These are phyloP conservation scores for Trematosphaeria pertusa DNA, from an alignment of 2,329 filamentous ascomycete genomes.

Conservation along the genomic window DNA sequence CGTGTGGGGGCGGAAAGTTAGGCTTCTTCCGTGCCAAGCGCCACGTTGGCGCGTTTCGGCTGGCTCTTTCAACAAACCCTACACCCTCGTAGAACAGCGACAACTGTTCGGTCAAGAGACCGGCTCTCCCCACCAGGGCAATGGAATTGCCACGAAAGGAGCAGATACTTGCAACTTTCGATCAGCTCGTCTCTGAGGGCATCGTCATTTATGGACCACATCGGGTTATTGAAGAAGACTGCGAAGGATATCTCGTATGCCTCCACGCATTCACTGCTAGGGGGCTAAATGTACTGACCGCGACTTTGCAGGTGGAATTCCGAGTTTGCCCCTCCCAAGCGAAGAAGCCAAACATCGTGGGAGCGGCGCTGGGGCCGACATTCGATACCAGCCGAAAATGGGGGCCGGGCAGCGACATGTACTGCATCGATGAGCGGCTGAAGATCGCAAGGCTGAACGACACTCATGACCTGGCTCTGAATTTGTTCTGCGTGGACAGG, in stretches of 20 bases:
- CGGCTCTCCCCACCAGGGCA: no score
- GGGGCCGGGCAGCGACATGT: conserved; percentile 50
- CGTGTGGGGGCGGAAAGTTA: no score
- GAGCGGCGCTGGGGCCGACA: conserved; percentile 21
- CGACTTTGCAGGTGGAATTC: conserved; percentile 37
- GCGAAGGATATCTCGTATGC: conserved; percentile 37
- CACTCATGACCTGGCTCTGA: conserved; percentile 56
- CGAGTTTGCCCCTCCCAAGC: conserved; percentile 37
- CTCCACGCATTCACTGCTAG: neutral
- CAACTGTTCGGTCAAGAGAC: no score
- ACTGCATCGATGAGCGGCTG: conserved; percentile 52
- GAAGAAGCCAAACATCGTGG: conserved; percentile 39
- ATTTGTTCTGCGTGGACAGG: conserved; percentile 58
- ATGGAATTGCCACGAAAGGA: conserved; percentile 1
- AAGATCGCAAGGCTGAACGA: conserved; percentile 49
- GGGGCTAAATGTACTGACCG: conserved; percentile 3
- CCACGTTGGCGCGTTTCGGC: no score
- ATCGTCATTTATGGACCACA: conserved; percentile 34
- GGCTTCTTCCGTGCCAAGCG: no score
- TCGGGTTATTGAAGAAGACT: conserved; percentile 23
- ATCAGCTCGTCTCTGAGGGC: conserved; percentile 31
- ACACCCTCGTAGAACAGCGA: no score
- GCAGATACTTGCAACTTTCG: conserved; percentile 26
- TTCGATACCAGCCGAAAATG: conserved; percentile 30
- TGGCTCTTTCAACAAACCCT: no score